These are phyloP conservation scores for Pythium sp. DNA, from an alignment of 352 stramenopile genomes.

Conservation along the genomic window DNA sequence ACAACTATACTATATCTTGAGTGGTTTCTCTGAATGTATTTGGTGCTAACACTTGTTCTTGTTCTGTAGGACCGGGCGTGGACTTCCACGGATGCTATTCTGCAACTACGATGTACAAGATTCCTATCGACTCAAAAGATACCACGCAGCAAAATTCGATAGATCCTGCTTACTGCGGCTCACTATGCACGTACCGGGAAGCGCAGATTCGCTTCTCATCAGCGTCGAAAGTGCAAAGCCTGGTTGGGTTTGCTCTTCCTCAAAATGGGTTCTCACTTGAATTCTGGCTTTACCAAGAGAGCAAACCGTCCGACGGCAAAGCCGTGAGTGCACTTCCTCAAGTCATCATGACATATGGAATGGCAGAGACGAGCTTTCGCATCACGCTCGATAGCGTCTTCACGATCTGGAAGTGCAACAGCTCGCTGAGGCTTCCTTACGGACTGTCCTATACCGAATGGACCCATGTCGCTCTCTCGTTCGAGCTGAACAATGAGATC, in stretches of 20 bases:
- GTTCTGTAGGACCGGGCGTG: conserved; percentile 28
- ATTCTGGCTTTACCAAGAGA: conserved; percentile 35
- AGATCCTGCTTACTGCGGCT: conserved; percentile 25
- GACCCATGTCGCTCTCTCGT: conserved; percentile 41
- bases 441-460: conserved; percentile 22
- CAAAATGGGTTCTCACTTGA: conserved; percentile 31
- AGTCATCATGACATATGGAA: conserved; percentile 36
- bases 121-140: background rate
- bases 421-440: conserved; percentile 31
- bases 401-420: conserved; percentile 30
- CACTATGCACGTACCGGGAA: conserved; percentile 23
- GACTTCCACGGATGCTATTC: conserved; percentile 32
- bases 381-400: conserved; percentile 23
- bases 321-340: conserved; percentile 12
- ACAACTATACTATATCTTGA: background rate
- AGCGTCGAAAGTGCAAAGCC: conserved; percentile 25
- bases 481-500: conserved; percentile 19
- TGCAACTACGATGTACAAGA: conserved; percentile 24
- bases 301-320: conserved; percentile 4
- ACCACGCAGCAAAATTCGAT: background rate
- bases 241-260: conserved; percentile 23
- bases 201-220: conserved; percentile 36
- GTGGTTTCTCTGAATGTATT: background rate
- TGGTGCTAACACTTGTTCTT: background rate
- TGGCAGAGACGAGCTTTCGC: conserved; percentile 2